These are phyloP conservation scores for Fragilaria crotonensis DNA, from an alignment of 108 stramenopile genomes.

Conservation along the genomic window DNA sequence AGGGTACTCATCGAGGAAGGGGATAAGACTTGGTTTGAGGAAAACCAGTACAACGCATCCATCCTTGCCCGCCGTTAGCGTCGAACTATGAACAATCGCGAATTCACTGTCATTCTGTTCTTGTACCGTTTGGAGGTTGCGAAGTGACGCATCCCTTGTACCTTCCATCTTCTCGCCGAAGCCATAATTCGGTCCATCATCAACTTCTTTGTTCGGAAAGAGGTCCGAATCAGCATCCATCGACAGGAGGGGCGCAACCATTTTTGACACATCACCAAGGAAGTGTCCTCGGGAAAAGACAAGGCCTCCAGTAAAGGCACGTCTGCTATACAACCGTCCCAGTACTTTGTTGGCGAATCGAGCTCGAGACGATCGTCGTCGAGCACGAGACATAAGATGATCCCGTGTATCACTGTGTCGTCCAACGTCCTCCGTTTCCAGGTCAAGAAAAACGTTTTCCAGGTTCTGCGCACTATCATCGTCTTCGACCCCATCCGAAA, in stretches of 20 bases:
- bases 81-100: conserved; percentile 54
- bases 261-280: conserved; percentile 80
- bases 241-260: conserved; percentile 57
- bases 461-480: neutral
- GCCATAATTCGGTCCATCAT: conserved; percentile 11
- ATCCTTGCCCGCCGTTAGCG: conserved; percentile 77
- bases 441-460: neutral
- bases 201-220: conserved; percentile 3
- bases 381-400: neutral
- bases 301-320: conserved; percentile 72
- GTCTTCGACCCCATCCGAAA: neutral
- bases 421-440: neutral
- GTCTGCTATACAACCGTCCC: conserved; percentile 64
- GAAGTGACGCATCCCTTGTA: conserved; percentile 7
- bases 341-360: conserved; percentile 79
- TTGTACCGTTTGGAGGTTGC: conserved; percentile 47
- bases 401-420: neutral
- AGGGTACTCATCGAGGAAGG: conserved; percentile 77
- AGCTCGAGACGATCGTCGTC: conserved; percentile 51
- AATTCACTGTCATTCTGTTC: conserved; percentile 11
- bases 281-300: conserved; percentile 73
- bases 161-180: neutral
- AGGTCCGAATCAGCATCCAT: conserved; percentile 25
- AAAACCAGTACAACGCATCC: conserved; percentile 78
- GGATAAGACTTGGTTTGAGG: conserved; percentile 57